Evolutionary conservation across 768 basidiomycete species (phyloP).

Genomic region (Auricularia heimuer): DNA sequence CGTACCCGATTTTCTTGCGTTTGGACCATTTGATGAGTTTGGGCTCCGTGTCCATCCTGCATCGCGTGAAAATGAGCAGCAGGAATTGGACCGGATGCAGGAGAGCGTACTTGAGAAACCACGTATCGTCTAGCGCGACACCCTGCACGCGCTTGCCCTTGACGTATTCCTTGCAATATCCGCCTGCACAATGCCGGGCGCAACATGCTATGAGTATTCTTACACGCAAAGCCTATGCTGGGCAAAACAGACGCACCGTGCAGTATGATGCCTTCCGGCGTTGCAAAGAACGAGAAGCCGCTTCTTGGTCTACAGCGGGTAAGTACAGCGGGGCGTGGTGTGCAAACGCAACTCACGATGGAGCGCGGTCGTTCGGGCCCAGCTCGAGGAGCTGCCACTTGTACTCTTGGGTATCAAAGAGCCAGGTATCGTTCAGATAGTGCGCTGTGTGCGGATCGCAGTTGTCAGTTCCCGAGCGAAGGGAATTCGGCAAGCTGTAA

Average conservation of each 20-base stretch:
- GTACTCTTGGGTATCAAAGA: constrained; percentile 80
- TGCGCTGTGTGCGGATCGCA: constrained; percentile 36
- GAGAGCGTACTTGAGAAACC: constrained; percentile 59
- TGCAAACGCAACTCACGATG: constrained; percentile 43
- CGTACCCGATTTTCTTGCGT: constrained; percentile 65
- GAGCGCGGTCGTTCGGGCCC: constrained; percentile 56
- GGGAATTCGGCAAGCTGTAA: not conserved
- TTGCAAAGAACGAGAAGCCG: constrained; percentile 78
- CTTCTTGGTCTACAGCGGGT: constrained; percentile 46
- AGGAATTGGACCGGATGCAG: not conserved
- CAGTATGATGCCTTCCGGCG: constrained; percentile 66
- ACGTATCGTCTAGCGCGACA: constrained; percentile 83
- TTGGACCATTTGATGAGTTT: constrained; percentile 75
- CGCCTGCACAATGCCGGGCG: constrained; percentile 36
- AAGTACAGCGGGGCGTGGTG: not conserved
- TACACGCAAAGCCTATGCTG: not conserved
- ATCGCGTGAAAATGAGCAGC: constrained; percentile 10
- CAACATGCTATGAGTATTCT: not conserved
- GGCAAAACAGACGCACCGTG: constrained; percentile 40
- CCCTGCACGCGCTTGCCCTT: constrained; percentile 70
- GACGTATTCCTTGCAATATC: constrained; percentile 82
- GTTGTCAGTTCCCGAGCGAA: not conserved
- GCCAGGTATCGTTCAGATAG: constrained; percentile 77
- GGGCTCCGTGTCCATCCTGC: constrained; percentile 31
- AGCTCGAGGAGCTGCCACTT: constrained; percentile 76